Percentiles rank a stretch among this genome's conserved stretches.
Conservation (phyloP, 192 early-diverging fungal genomes). For the Coemansia sp. region DNA sequence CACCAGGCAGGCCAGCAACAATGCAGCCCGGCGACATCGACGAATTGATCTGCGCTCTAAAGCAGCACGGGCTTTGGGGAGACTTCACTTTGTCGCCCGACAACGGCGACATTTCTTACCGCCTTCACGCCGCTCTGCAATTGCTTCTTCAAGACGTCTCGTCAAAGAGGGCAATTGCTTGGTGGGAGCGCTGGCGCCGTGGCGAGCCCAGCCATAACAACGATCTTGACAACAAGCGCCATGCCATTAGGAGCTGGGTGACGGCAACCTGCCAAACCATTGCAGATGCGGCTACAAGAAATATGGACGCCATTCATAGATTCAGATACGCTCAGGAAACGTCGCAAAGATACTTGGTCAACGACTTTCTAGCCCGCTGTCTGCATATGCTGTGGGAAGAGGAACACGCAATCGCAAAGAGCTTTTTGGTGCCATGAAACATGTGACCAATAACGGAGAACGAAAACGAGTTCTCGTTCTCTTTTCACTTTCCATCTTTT, state of each 20-base stretch:
- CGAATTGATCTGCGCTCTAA: slow-evolving; percentile 18
- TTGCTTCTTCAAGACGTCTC: slow-evolving; percentile 22
- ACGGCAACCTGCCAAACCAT: slow-evolving; percentile 14
- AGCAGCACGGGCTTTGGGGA: slow-evolving; percentile 40
- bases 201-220: slow-evolving; percentile 8
- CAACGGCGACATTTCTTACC: slow-evolving; percentile 33
- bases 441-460: no score
- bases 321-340: neutral
- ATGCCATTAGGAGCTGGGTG: slow-evolving; percentile 16
- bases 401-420: slow-evolving; percentile 17
- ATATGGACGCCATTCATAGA: slow-evolving; percentile 2
- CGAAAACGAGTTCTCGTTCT: neutral
- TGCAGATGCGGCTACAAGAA: slow-evolving; percentile 1
- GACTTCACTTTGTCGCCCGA: slow-evolving; percentile 28
- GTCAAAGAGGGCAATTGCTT: slow-evolving; percentile 18
- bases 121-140: slow-evolving; percentile 34
- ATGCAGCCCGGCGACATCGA: slow-evolving; percentile 14
- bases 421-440: neutral
- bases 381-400: slow-evolving; percentile 26
- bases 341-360: neutral
- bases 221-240: neutral
- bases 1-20: neutral
- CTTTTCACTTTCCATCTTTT: neutral
- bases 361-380: slow-evolving; percentile 20
- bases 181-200: slow-evolving; percentile 35